Conservation (phyloP, 2,329 filamentous ascomycete species). For the Trichoderma harzianum region DNA sequence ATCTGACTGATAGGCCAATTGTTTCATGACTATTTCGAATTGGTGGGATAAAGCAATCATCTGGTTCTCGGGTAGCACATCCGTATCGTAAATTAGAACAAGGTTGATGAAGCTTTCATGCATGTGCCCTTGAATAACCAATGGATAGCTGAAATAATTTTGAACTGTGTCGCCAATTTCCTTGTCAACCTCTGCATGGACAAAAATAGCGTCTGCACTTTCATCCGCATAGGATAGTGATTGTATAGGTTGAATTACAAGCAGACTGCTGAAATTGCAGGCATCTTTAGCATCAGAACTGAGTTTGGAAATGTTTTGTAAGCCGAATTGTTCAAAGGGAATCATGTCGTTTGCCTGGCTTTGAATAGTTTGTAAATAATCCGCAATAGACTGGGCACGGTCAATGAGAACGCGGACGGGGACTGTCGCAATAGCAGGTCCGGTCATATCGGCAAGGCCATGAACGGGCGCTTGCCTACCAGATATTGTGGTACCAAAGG, state of each 20-base stretch:
- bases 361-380: slow-evolving; percentile 19
- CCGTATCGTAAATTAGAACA: not conserved
- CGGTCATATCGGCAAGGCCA: slow-evolving; percentile 23
- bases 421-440: slow-evolving; percentile 23
- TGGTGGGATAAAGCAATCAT: slow-evolving; percentile 13
- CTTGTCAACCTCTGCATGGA: not conserved
- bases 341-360: slow-evolving; percentile 23
- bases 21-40: slow-evolving; percentile 6
- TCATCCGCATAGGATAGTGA: not conserved
- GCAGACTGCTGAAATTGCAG: slow-evolving; percentile 23
- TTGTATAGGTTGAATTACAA: slow-evolving; percentile 22
- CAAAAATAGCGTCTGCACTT: not conserved
- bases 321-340: slow-evolving; percentile 24
- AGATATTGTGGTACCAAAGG: slow-evolving; percentile 23
- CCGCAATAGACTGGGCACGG: not conserved
- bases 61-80: not conserved
- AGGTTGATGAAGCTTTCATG: slow-evolving; percentile 4
- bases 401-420: slow-evolving; percentile 15
- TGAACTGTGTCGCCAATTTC: slow-evolving; percentile 11
- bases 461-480: slow-evolving; percentile 24
- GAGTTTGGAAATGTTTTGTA: slow-evolving; percentile 26
- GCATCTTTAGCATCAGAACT: slow-evolving; percentile 19
- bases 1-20: not conserved
- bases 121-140: slow-evolving; percentile 13
- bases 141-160: slow-evolving; percentile 15